Evolutionary conservation across 345 rosid species (phyloP), one percentile per base, ranked within the genome.

Genomic region (Bruguiera gymnorhiza): DNA sequence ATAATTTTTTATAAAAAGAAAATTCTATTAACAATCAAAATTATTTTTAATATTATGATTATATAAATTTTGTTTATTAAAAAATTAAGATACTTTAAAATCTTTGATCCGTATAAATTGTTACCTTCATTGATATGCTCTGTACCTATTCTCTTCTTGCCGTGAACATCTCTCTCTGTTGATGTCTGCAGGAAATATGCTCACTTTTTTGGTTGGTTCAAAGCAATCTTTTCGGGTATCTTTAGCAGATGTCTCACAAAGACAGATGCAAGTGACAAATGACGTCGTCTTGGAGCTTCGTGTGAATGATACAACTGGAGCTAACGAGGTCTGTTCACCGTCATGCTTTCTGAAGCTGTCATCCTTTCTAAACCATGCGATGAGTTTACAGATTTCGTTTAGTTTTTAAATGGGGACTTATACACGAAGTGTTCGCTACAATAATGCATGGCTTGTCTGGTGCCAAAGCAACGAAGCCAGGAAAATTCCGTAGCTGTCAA

Each of bases 221-320:
- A 95, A 85, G 79, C 99, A 90, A 87, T 98, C 93, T 58, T 95
- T 92, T 85, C 97, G 90, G 79, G 86, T 87, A 23, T 92, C 96
- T 2, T 70, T 92, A 65, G 89, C 97, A n/a, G 97, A 95, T 81
- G 99, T 95, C 65, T 79, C 97, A 0, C 97, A 92, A 63, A 87
- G 92, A 43, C 96, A 92, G 75, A 74, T 92, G 75, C 97, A 88
- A 81, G 97, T 94, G 65, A 92, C 92, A 77, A 88, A 87, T 76
- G 97, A 95, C 70, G 99, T 95, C 56, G 63, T 87, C 27, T 81
- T 92, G 86, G 94, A 95, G 88, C 92, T 95, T 80, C 98, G 88
- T 70, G 89, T 90, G 52, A 94, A 92, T 86, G 99, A 95, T 74
- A 90, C 97, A n/a, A 84, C 96, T 65, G 97, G 97, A 74, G 99